These are phyloP conservation scores for Ceratocystiopsis minuta DNA, from an alignment of 2,329 filamentous ascomycete species.

Conservation along the genomic window DNA sequence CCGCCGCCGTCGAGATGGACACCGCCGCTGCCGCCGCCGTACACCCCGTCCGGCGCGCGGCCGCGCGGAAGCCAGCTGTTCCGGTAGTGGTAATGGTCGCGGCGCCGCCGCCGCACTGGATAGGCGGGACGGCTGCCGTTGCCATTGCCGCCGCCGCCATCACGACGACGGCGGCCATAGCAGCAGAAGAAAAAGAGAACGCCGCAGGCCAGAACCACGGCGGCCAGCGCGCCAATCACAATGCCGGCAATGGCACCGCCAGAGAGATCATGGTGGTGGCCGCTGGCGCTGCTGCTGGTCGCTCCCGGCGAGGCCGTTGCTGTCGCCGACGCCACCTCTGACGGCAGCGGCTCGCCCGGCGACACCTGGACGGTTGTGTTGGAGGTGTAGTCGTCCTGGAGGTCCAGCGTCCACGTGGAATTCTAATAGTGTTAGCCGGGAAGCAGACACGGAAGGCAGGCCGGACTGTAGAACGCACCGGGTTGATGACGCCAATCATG, in stretches of 20 bases:
- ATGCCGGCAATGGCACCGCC: not conserved
- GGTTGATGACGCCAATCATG: slow-evolving; percentile 66
- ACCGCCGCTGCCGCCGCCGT: not conserved
- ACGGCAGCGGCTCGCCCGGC: slow-evolving; percentile 36
- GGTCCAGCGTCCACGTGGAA: slow-evolving; percentile 25
- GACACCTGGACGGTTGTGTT: slow-evolving; percentile 33
- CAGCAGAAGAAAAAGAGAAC: not conserved
- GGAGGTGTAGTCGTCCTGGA: slow-evolving; percentile 28
- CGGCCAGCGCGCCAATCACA: not conserved
- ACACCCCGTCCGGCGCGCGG: too few relatives aligned
- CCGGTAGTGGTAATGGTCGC: not conserved
- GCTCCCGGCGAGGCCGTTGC: slow-evolving; percentile 26
- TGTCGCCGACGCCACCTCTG: slow-evolving; percentile 19
- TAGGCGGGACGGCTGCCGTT: too few relatives aligned
- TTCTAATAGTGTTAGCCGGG: slow-evolving; percentile 16
- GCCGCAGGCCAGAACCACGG: not conserved
- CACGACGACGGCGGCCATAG: too few relatives aligned
- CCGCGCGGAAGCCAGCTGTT: too few relatives aligned
- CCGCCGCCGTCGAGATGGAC: too few relatives aligned
- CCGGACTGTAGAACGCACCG: slow-evolving; percentile 22
- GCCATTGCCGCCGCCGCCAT: too few relatives aligned
- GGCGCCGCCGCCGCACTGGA: not conserved
- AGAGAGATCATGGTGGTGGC: not conserved
- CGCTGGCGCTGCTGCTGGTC: not conserved
- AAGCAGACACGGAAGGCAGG: not conserved